Conservation (phyloP, 768 basidiomycete genomes). For the Trametes maxima region DNA sequence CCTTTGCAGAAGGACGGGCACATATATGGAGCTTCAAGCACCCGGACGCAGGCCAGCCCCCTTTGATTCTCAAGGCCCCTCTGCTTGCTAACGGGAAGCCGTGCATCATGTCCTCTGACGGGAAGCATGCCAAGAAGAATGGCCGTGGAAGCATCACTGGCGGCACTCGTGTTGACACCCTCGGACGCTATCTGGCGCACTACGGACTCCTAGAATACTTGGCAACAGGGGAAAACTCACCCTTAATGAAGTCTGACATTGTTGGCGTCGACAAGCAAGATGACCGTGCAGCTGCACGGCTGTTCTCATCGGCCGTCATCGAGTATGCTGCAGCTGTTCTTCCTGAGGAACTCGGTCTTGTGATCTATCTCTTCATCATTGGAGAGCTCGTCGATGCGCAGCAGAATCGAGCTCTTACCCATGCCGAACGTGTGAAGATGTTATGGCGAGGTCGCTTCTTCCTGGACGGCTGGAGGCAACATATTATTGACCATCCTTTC, state of each 20-base stretch:
- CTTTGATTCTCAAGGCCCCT: background rate
- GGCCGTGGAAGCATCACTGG: constrained; percentile 35
- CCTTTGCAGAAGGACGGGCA: background rate
- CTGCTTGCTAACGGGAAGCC: background rate
- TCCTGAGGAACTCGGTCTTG: constrained; percentile 31
- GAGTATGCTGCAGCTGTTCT: constrained; percentile 29
- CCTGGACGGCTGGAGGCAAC: constrained; percentile 23
- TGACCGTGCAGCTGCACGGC: constrained; percentile 41
- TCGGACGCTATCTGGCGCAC: constrained; percentile 26
- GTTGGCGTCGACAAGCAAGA: constrained; percentile 45
- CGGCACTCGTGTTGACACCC: constrained; percentile 30
- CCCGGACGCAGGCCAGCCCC: background rate
- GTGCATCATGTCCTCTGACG: background rate
- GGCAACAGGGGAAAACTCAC: constrained; percentile 19
- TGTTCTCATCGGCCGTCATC: constrained; percentile 40
- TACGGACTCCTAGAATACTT: constrained; percentile 30
- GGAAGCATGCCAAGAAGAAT: constrained; percentile 38
- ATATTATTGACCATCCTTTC: constrained; percentile 26
- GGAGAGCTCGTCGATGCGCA: constrained; percentile 30
- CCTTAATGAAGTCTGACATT: constrained; percentile 36
- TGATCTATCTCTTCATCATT: constrained; percentile 41
- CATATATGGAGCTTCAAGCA: background rate
- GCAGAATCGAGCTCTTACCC: constrained; percentile 28
- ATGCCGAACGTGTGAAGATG: constrained; percentile 24
- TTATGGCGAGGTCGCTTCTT: constrained; percentile 25